Evolutionary conservation across 306 rosid genomes (phyloP), one percentile per base, ranked within the genome.

Genomic region (Geum urbanum): DNA sequence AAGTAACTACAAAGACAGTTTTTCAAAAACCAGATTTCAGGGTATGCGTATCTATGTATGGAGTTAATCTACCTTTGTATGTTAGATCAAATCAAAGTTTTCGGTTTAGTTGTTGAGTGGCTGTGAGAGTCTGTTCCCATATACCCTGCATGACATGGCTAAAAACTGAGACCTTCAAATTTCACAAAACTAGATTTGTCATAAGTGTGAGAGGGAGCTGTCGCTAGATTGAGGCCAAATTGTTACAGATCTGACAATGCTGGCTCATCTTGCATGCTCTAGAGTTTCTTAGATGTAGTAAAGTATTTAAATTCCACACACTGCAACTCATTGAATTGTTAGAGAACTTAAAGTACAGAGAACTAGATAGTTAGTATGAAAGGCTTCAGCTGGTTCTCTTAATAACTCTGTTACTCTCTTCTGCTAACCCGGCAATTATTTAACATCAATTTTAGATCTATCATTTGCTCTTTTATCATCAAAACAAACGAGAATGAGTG

Each of bases 401-500:
- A n/a, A n/a, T n/a, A n/a, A n/a, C n/a, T n/a, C n/a, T n/a, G 16
- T 27, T 69, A 45, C 43, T 76, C 47, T 15, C 19, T 49, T 41
- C 45, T 49, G 73, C 67, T n/a, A 12, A n/a, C 66, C 60, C 16
- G 50, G 52, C 48, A 52, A 56, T 16, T 40, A 39, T 45, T 43
- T 41, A 13, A 69, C 22, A 8, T 60, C 19, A 11, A 27, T 61
- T n/a, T 72, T 51, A 5, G 41, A 35, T 18, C 43, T 22, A 45
- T n/a, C 13, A 15, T 50, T 67, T 49, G 8, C 27, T 3, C 50
- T 50, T 9, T 92, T 59, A 72, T 92, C 5, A 71, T 47, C 45
- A 85, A 92, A 87, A 84, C 97, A 76, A 90, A 97, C 89, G 77
- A 87, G 58, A 48, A 32, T 53, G 58, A 62, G 7, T 73, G 41